Evolutionary conservation across 1,284 basidiomycete genomes (phyloP).

Genomic region (Schizophyllum commune): DNA sequence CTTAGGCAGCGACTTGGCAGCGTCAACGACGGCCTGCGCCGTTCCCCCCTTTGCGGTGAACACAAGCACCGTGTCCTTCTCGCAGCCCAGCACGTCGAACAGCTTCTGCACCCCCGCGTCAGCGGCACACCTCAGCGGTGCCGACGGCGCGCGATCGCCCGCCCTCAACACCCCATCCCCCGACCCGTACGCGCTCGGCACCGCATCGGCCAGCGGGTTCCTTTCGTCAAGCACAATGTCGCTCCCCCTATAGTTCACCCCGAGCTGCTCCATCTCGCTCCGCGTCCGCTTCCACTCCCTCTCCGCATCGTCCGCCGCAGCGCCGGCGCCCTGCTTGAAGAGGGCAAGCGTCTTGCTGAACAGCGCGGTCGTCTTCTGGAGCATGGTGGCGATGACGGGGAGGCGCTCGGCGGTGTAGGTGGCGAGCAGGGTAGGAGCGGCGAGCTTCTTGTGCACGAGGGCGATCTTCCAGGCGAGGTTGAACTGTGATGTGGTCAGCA

Average conservation of each 20-base stretch:
- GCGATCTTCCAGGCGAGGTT: slow-evolving; percentile 37
- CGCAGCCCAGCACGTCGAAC: neutral
- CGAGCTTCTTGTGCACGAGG: slow-evolving; percentile 25
- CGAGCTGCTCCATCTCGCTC: neutral
- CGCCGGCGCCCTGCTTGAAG: no score
- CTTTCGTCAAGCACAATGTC: neutral
- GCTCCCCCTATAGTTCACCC: neutral
- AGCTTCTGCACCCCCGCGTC: neutral
- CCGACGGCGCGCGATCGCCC: neutral
- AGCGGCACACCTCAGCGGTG: neutral
- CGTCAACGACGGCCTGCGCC: neutral
- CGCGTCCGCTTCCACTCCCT: neutral
- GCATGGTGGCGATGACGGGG: slow-evolving; percentile 31
- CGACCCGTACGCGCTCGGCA: neutral
- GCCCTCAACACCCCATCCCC: neutral
- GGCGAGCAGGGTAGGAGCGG: slow-evolving; percentile 23
- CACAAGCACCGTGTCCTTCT: neutral
- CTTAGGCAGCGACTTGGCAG: neutral
- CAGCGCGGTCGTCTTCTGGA: slow-evolving; percentile 16
- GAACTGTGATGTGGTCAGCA: slow-evolving; percentile 8
- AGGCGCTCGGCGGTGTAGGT: slow-evolving; percentile 29
- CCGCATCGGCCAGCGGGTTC: neutral
- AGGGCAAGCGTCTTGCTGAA: slow-evolving; percentile 9
- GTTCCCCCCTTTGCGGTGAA: neutral
- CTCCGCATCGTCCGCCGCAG: slow-evolving; percentile 1